Conservation (phyloP, 305 asterid genomes). For the Ilex paraguariensis region DNA sequence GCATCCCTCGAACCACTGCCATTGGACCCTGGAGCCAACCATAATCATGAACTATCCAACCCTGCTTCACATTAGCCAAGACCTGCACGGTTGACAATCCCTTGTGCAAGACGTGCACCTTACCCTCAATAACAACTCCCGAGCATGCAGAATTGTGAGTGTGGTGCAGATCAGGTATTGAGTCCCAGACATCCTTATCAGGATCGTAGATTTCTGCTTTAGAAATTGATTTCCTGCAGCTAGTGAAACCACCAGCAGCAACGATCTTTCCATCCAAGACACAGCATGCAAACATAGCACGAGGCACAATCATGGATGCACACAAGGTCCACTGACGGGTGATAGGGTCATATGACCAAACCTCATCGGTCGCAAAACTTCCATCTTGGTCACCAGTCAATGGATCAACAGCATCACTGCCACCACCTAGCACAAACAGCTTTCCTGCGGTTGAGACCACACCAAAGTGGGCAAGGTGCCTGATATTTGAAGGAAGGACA, state of each 20-base stretch:
- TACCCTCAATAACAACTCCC: conserved; percentile 73
- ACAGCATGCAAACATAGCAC: conserved; percentile 97
- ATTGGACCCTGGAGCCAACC: conserved; percentile 96
- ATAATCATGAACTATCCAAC: conserved; percentile 82
- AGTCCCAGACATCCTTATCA: conserved; percentile 62
- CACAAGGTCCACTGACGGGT: conserved; percentile 59
- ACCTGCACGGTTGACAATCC: conserved; percentile 85
- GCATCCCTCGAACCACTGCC: conserved; percentile 81
- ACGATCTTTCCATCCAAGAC: conserved; percentile 81
- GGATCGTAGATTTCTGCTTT: conserved; percentile 93
- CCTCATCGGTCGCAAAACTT: conserved; percentile 85
- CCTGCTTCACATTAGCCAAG: conserved; percentile 55
- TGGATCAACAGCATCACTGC: conserved; percentile 96
- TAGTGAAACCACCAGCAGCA: conserved; percentile 96
- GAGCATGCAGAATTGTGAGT: conserved; percentile 85
- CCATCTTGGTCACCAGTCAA: conserved; percentile 94
- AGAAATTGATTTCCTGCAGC: conserved; percentile 83
- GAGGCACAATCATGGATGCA: conserved; percentile 82
- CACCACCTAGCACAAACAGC: conserved; percentile 88
- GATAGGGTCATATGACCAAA: conserved; percentile 84
- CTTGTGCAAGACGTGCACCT: conserved; percentile 88
- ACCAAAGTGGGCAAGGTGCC: conserved; percentile 94
- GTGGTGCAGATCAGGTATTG: conserved; percentile 84
- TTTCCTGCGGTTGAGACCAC: conserved; percentile 83
- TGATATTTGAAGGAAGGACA: conserved; percentile 69